Evolutionary conservation across 2,329 filamentous ascomycete genomes (phyloP).

Genomic region (Madurella mycetomatis): DNA sequence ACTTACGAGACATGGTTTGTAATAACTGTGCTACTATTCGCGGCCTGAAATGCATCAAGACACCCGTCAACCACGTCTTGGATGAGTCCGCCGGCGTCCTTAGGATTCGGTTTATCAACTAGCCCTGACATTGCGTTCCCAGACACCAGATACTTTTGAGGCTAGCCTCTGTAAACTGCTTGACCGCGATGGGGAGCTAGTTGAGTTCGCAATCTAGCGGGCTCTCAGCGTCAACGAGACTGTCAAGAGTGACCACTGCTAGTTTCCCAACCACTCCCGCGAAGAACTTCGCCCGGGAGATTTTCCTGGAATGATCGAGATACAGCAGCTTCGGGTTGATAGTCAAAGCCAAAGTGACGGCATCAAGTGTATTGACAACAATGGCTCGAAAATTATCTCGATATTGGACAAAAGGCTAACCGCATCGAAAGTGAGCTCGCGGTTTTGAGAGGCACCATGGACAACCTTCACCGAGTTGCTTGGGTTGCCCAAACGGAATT

Average conservation of each 20-base stretch:
- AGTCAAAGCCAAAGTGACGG: slow-evolving; percentile 33
- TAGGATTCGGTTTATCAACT: not conserved
- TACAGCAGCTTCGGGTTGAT: slow-evolving; percentile 32
- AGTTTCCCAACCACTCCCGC: not conserved
- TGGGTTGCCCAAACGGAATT: slow-evolving; percentile 26
- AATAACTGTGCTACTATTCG: no score
- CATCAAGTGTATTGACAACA: slow-evolving; percentile 35
- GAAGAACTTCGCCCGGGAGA: slow-evolving; percentile 1
- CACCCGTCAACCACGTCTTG: no score
- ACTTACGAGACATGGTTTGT: no score
- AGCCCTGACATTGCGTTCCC: not conserved
- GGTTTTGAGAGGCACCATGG: slow-evolving; percentile 30
- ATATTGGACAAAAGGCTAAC: slow-evolving; percentile 34
- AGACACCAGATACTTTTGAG: slow-evolving; percentile 38
- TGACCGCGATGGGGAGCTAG: slow-evolving; percentile 10
- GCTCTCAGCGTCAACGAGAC: no score
- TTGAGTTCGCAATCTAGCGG: slow-evolving; percentile 33
- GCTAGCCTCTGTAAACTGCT: slow-evolving; percentile 29
- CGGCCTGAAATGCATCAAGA: no score
- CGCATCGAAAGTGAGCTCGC: slow-evolving; percentile 34
- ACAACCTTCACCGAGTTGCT: slow-evolving; percentile 26
- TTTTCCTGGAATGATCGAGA: slow-evolving; percentile 17
- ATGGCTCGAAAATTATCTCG: slow-evolving; percentile 36
- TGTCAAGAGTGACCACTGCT: no score
- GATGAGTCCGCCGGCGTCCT: slow-evolving; percentile 30